Base-by-base conservation (phyloP, 805 yeast species). In the Sungouiella blattae region DNA sequence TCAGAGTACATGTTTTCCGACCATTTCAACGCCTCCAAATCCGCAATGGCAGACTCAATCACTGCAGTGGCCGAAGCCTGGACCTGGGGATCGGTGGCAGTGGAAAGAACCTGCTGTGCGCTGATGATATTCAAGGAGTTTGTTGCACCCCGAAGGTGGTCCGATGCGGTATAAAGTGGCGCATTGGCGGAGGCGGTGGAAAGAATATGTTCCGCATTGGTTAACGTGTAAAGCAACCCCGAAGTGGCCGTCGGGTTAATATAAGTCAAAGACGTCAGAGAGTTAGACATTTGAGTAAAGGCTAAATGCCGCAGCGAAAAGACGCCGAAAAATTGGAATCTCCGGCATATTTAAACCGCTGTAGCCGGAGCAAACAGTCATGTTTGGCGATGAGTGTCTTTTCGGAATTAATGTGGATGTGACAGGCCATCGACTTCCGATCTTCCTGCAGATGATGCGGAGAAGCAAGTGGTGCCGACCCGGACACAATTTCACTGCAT, bases 61-160 rank as follows among this genome's bases (percentile, higher is more conserved):
- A 28, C 31, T n/a, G 31, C 23, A 5, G 24, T 11, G 11, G 31
- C 31, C 16, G 31, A 28, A 1, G 31, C 31, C 23, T 28, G 24
- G 8, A 12, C 24, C 7, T 22, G 12, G 4, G 29, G 5, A 18
- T 26, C 29, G 33, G 30, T 28, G 8, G 32, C 29, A 7, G 30
- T 26, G 5, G 33, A 21, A 11, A 24, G 7, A 20, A 21, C 28
- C 23, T 32, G 22, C 27, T 31, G 29, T 11, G 35, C 32, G 12
- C 24, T 17, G 33, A 30, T 30, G 13, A 28, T 32, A 6, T 20
- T 20, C 9, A 30, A 22, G n/a, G 26, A 30, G 2, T 13, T 26
- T 7, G 14, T 21, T 16, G 32, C 32, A 6, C 32, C 32, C 6
- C 33, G 18, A 8, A 21, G 11, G 6, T 14, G 13, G 15, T 28